These are phyloP conservation scores for Schizopora paradoxa DNA, from an alignment of 1,284 basidiomycete species.

Conservation along the genomic window DNA sequence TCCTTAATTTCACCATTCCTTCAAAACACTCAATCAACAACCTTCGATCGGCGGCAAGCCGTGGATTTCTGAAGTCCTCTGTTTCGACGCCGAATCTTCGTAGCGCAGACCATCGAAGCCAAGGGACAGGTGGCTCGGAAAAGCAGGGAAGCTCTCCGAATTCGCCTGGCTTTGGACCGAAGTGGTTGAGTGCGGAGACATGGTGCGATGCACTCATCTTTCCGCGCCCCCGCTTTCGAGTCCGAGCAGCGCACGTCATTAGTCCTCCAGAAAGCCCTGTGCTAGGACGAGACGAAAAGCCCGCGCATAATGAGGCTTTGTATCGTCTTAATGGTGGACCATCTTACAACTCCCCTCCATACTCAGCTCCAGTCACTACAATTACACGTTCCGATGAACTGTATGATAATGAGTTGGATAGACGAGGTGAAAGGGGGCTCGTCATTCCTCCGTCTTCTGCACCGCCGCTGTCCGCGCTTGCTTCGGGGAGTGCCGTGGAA, in stretches of 20 bases:
- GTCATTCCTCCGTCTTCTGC: background rate
- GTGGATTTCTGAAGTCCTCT: slow-evolving; percentile 41
- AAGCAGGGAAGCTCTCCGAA: slow-evolving; percentile 12
- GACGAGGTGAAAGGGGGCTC: background rate
- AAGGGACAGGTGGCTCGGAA: slow-evolving; percentile 12
- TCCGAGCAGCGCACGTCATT: slow-evolving; percentile 36
- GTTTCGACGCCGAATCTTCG: slow-evolving; percentile 61
- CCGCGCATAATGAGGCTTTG: slow-evolving; percentile 13
- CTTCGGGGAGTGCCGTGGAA: slow-evolving; percentile 18
- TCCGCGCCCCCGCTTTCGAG: slow-evolving; percentile 62
- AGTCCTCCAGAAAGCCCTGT: slow-evolving; percentile 48
- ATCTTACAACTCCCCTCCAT: slow-evolving; percentile 4
- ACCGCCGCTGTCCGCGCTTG: background rate
- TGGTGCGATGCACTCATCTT: slow-evolving; percentile 76
- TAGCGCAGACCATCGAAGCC: slow-evolving; percentile 19
- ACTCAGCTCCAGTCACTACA: slow-evolving; percentile 10
- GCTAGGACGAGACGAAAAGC: too few relatives aligned
- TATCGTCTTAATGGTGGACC: slow-evolving; percentile 9
- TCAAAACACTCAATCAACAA: slow-evolving; percentile 21
- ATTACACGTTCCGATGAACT: background rate
- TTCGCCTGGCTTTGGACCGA: slow-evolving; percentile 27
- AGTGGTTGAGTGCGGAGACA: slow-evolving; percentile 66
- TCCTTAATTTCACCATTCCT: slow-evolving; percentile 10
- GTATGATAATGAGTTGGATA: slow-evolving; percentile 4
- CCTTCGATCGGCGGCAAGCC: slow-evolving; percentile 17